Evolutionary conservation across 2,329 filamentous ascomycete genomes (phyloP), one percentile per base, ranked within the genome.

Genomic region (Mycocentrospora acerina): DNA sequence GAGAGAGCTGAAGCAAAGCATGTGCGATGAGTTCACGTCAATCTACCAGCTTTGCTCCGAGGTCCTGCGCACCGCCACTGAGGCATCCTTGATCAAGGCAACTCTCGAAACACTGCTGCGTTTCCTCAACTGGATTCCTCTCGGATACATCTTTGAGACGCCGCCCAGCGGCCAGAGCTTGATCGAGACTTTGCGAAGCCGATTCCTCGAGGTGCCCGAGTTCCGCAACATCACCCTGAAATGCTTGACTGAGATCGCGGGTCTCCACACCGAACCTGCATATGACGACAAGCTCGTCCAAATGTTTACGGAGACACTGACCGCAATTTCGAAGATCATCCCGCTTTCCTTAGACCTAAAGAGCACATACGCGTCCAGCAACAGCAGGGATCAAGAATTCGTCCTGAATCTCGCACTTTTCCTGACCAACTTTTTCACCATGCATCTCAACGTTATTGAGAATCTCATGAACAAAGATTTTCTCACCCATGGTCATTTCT

Each of bases 121-220:
- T 43, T 98, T 98, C 71, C 86, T 95, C 67, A 97, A 97, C 76
- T 98, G 93, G 93, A 98, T 98, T 40, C 93, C 93, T 0, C 75
- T 98, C 26, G 93, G 94, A 40, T 98, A 96, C 71, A 97, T 98
- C 56, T 98, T 98, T 70, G 93, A 98, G 77, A 98, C 91, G 0
- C 84, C 88, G 3, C 71, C 71, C 1, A 71, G 64, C 35, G 73
- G 73, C 29, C 55, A 68, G 42, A 75, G 72, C 24, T 83, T 98
- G 51, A 97, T 98, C 69, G 90, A 95, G 61, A 97, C 91, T 0
- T 75, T 98, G 46, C 84, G 93, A 53, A 94, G 86, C 41, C 83
- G 93, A 36, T 98, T 98, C 71, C 78, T 98, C 42, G 88, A 95
- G 57, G 84, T 88, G 18, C 90, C 90, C 26, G 91, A 96, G 59